phyloP scores from a whole-genome alignment of 129 eudicot species.

The Daucus carota region DNA sequence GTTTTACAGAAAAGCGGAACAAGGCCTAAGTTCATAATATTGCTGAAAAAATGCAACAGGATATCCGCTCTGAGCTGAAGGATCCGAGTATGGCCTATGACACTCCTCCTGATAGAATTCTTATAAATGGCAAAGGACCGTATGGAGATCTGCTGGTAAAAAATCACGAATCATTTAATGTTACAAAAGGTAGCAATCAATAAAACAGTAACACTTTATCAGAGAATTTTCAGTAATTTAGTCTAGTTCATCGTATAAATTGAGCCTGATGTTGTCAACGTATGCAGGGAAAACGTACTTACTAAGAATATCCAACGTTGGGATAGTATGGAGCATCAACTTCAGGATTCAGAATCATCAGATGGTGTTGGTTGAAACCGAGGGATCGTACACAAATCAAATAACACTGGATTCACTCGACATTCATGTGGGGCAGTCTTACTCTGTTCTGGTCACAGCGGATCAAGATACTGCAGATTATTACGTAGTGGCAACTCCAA shows the following conservation, averaged over 20 bases:
- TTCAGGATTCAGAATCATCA: constrained; percentile 45
- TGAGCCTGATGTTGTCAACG: not conserved
- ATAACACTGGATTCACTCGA: constrained; percentile 36
- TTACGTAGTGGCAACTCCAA: constrained; percentile 50
- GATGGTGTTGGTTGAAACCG: constrained; percentile 53
- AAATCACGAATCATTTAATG: constrained; percentile 16
- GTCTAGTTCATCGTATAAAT: not conserved
- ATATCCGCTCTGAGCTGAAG: constrained; percentile 24
- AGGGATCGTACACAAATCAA: constrained; percentile 52
- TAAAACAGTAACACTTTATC: not conserved
- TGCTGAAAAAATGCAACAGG: constrained; percentile 15
- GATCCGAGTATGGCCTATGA: constrained; percentile 12
- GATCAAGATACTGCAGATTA: constrained; percentile 33
- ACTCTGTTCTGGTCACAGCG: constrained; percentile 45
- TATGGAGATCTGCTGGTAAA: constrained; percentile 17
- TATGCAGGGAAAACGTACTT: constrained; percentile 37
- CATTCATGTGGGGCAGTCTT: constrained; percentile 61
- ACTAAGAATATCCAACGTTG: constrained; percentile 51
- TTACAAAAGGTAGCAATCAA: constrained; percentile 16
- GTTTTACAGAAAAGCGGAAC: not conserved
- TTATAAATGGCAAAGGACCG: constrained; percentile 44
- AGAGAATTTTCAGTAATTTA: not conserved
- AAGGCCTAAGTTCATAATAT: not conserved
- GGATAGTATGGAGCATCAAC: constrained; percentile 34
- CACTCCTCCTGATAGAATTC: constrained; percentile 32